phyloP scores from a whole-genome alignment of 176 grass and related monocot genomes.

The Musa acuminata region DNA sequence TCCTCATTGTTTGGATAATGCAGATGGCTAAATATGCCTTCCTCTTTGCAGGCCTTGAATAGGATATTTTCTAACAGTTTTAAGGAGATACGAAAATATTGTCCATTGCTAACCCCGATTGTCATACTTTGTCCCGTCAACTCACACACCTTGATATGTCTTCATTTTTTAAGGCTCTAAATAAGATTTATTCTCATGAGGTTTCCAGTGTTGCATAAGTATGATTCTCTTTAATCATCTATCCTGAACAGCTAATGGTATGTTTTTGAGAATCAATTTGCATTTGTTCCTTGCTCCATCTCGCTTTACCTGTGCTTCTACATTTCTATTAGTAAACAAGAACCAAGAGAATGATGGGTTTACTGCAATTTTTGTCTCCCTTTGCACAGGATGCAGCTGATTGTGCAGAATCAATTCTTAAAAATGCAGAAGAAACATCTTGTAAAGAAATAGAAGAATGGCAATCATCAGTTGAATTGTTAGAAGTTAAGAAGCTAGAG shows the following conservation, averaged over 20 bases:
- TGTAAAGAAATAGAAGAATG: constrained; percentile 66
- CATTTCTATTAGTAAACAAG: neutral
- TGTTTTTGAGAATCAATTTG: neutral
- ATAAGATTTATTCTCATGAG: neutral
- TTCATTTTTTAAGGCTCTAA: neutral
- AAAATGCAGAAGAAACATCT: constrained; percentile 47
- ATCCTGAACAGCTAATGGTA: neutral
- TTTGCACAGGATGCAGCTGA: constrained; percentile 71
- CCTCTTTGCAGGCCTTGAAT: no score
- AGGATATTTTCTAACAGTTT: no score
- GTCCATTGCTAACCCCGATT: no score
- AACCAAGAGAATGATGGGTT: neutral
- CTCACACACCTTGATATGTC: no score
- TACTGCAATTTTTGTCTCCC: neutral
- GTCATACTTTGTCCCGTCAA: no score
- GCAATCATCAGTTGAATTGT: constrained; percentile 71
- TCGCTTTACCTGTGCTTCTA: neutral
- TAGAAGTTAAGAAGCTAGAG: constrained; percentile 73
- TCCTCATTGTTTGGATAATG: no score
- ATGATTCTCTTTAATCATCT: neutral
- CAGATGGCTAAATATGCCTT: no score
- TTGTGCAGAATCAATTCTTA: constrained; percentile 50
- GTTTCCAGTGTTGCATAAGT: no score
- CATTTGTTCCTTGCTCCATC: neutral
- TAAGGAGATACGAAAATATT: no score